Percentiles rank a stretch among this genome's conserved stretches.
Conservation (phyloP, 1,284 basidiomycete species). For the Puccinia coronata region DNA sequence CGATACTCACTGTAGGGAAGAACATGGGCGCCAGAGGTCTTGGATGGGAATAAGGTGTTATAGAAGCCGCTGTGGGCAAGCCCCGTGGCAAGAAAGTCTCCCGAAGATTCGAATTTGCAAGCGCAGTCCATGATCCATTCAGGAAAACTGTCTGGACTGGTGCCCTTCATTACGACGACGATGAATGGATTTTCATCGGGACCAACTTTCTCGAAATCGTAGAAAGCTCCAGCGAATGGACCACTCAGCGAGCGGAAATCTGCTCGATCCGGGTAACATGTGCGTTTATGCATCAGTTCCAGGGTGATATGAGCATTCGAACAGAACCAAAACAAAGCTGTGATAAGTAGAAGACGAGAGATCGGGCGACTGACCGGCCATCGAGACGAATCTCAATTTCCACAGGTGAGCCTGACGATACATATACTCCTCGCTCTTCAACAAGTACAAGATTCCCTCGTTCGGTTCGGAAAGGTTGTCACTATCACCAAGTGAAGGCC, state of each 20-base stretch:
- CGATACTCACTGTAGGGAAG: slow-evolving; percentile 33
- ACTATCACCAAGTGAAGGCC: slow-evolving; percentile 19
- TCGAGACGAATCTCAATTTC: slow-evolving; percentile 36
- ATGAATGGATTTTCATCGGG: slow-evolving; percentile 39
- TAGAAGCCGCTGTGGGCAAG: slow-evolving; percentile 42
- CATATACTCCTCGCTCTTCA: slow-evolving; percentile 40
- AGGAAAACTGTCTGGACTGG: slow-evolving; percentile 23
- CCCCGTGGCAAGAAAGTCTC: slow-evolving; percentile 25
- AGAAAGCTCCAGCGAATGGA: slow-evolving; percentile 43
- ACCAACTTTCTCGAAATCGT: slow-evolving; percentile 4
- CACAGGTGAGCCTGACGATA: slow-evolving; percentile 24
- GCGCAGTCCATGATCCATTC: slow-evolving; percentile 43
- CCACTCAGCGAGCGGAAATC: slow-evolving; percentile 32
- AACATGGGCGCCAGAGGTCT: background rate
- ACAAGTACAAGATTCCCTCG: slow-evolving; percentile 26
- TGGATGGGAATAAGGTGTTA: slow-evolving; percentile 39
- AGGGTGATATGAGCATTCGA: background rate
- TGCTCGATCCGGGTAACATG: background rate
- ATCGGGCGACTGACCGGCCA: slow-evolving; percentile 27
- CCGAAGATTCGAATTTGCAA: slow-evolving; percentile 32
- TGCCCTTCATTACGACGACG: slow-evolving; percentile 40
- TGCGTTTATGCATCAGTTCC: background rate
- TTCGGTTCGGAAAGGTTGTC: slow-evolving; percentile 15
- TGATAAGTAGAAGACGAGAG: background rate
- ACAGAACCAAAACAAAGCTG: background rate